A percentile compares a stretch with the other conserved stretches of the same genome.
These are phyloP conservation scores for Musa troglodytarum DNA, from an alignment of 176 grass and related monocot genomes.

Conservation along the genomic window DNA sequence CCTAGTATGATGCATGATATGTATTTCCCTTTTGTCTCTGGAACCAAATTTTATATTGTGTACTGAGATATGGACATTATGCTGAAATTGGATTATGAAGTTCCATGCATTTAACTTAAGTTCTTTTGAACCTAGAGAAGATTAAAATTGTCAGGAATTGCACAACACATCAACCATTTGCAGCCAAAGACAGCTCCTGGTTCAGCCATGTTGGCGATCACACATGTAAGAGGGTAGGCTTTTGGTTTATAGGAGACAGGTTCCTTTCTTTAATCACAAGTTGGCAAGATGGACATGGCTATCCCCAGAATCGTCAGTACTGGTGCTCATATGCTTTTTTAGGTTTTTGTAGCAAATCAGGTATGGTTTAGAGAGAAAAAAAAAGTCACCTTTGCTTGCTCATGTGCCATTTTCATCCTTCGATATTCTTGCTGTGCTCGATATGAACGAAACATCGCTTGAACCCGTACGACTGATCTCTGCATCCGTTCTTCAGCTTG, in stretches of 20 bases:
- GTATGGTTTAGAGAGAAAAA: not conserved
- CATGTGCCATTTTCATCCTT: slow-evolving; percentile 72
- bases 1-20: not conserved
- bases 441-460: slow-evolving; percentile 84
- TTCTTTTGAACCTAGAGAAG: not conserved
- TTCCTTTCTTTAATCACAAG: too few relatives aligned
- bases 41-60: not conserved
- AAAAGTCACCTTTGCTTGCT: slow-evolving; percentile 56
- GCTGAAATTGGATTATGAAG: not conserved
- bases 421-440: slow-evolving; percentile 89
- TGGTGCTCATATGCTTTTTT: not conserved
- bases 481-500: slow-evolving; percentile 80
- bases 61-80: not conserved
- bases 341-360: not conserved
- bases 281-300: not conserved
- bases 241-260: too few relatives aligned
- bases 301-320: not conserved
- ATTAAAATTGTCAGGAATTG: too few relatives aligned
- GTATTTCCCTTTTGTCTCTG: not conserved
- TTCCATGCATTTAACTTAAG: not conserved
- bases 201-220: not conserved
- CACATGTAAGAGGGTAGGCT: not conserved
- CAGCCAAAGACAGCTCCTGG: not conserved
- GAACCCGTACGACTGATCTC: slow-evolving; percentile 76
- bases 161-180: not conserved